Percentiles rank a stretch among this genome's conserved stretches.
Conservation (phyloP, 2,329 filamentous ascomycete species). For the Neofusicoccum cordaticola region DNA sequence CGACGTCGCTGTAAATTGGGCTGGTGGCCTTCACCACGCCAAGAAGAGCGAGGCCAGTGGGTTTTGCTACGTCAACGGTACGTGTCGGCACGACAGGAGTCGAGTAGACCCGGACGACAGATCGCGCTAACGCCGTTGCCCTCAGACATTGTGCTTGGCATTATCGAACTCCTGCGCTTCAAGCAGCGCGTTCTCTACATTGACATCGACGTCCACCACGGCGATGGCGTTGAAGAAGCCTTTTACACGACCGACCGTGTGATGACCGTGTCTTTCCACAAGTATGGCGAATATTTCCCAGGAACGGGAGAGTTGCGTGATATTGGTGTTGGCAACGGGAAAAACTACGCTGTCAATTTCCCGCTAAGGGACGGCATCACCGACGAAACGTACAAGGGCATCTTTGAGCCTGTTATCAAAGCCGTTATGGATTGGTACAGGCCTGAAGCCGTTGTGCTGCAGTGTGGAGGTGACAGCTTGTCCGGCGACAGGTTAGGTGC, state of each 20-base stretch:
- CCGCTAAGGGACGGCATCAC: slow-evolving; percentile 68
- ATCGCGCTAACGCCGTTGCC: background rate
- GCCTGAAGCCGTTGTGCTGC: slow-evolving; percentile 65
- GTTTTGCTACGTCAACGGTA: slow-evolving; percentile 50
- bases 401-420: slow-evolving; percentile 66
- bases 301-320: slow-evolving; percentile 68
- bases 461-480: slow-evolving; percentile 66
- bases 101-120: background rate
- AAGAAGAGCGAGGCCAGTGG: slow-evolving; percentile 49
- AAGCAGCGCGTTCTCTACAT: slow-evolving; percentile 65
- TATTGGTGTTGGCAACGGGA: slow-evolving; percentile 65
- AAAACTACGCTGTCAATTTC: slow-evolving; percentile 68
- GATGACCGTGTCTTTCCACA: slow-evolving; percentile 71
- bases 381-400: slow-evolving; percentile 64
- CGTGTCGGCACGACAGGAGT: background rate
- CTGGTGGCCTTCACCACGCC: slow-evolving; percentile 48
- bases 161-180: slow-evolving; percentile 62
- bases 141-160: slow-evolving; percentile 63
- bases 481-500: slow-evolving; percentile 66
- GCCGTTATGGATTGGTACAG: slow-evolving; percentile 68
- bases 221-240: slow-evolving; percentile 68
- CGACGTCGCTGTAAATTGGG: slow-evolving; percentile 60
- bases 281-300: slow-evolving; percentile 71
- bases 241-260: slow-evolving; percentile 71
- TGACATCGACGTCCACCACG: slow-evolving; percentile 66